Base-by-base conservation (phyloP, 306 rosid species). In the Ceratonia siliqua region DNA sequence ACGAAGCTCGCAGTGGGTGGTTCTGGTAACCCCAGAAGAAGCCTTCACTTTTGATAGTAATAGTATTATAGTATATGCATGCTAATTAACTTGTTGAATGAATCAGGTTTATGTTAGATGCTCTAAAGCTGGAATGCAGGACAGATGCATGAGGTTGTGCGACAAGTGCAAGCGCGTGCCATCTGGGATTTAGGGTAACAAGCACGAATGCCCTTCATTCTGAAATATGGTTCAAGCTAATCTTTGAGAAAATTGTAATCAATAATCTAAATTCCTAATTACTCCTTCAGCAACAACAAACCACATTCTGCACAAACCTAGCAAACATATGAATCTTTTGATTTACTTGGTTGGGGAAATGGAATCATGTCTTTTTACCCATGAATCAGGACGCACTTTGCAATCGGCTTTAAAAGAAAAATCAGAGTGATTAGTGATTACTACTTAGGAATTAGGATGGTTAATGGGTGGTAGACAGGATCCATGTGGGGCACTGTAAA, bases 151-250 rank as follows among this genome's bases (percentile, higher is more conserved):
- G 78, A 90, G 61, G 80, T 91, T 72, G 77, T 94, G 99, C 17
- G 82, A 76, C 14, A 88, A 81, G 73, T 94, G 98, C 70, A 35
- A 86, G 0, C 91, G 98, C 28, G 97, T 91, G 71, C 98, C 98
- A 1, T 91, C 97, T 45, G 97, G 97, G 69, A 91, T 97, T 69
- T 87, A 77, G 13, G 97, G 97, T 9, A 86, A 94, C 85, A 92
- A 94, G 84, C 48, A 90, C 68, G 93, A 94, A 83, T 91, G 97
- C 84, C 92, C 97, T 86, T 94, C n/a, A n/a, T n/a, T n/a, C n/a
- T n/a, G n/a, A n/a, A n/a, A n/a, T n/a, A n/a, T n/a, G n/a, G n/a
- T n/a, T n/a, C n/a, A n/a, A n/a, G n/a, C n/a, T n/a, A n/a, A n/a
- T n/a, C n/a, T n/a, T n/a, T n/a, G n/a, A n/a, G n/a, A n/a, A n/a